phyloP scores from a whole-genome alignment of 1,139 yeast species.

The Wickerhamiella pararugosa region DNA sequence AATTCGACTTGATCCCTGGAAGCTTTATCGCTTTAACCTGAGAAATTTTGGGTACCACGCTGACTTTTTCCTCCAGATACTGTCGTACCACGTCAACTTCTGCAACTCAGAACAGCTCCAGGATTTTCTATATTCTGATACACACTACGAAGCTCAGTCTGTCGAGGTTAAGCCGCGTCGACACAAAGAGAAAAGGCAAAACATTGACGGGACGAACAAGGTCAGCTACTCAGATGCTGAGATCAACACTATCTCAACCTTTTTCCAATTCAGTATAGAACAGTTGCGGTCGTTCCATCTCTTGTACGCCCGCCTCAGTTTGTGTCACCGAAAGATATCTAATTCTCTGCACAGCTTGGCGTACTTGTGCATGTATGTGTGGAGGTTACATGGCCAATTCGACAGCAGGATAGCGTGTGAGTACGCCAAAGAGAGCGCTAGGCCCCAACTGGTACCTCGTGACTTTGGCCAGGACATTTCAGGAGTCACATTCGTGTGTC shows the following conservation, averaged over 20 bases:
- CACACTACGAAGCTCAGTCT: background rate
- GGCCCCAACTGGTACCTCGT: background rate
- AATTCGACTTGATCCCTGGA: slow-evolving; percentile 7
- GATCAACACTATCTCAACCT: slow-evolving; percentile 11
- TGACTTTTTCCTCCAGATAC: slow-evolving; percentile 2
- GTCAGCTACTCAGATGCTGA: slow-evolving; percentile 8
- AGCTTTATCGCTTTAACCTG: background rate
- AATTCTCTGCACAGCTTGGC: background rate
- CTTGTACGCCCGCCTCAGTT: slow-evolving; percentile 2
- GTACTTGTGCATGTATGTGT: too few relatives aligned
- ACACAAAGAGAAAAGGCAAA: slow-evolving; percentile 7
- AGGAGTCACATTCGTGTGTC: background rate
- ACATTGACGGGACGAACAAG: slow-evolving; percentile 4
- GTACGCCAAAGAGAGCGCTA: too few relatives aligned
- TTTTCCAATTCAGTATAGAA: slow-evolving; percentile 11
- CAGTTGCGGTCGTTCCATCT: slow-evolving; percentile 6
- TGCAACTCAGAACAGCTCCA: slow-evolving; percentile 2
- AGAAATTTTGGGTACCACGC: slow-evolving; percentile 3
- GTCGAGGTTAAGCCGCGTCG: background rate
- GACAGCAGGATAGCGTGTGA: too few relatives aligned
- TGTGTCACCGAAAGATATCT: background rate
- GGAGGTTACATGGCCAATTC: too few relatives aligned
- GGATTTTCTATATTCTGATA: slow-evolving; percentile 5
- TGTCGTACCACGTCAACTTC: slow-evolving; percentile 10
- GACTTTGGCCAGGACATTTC: slow-evolving; percentile 1